phyloP scores from a whole-genome alignment of 2,329 filamentous ascomycete genomes.

The Fusarium transvaalense region DNA sequence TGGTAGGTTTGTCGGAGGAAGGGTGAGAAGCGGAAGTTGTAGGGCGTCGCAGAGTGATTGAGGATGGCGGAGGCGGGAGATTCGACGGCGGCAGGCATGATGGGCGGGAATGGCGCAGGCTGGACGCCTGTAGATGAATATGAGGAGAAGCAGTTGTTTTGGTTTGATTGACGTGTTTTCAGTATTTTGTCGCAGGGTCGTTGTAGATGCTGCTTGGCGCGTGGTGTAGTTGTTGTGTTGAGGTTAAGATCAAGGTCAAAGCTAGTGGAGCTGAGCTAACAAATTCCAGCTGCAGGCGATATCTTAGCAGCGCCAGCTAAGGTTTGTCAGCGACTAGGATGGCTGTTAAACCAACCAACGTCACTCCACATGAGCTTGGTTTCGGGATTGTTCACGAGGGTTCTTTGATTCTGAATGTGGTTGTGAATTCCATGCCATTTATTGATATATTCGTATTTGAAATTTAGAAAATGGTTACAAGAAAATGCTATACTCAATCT shows the following conservation, averaged over 20 bases:
- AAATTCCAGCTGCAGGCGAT: slow-evolving; percentile 37
- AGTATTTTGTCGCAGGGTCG: neutral
- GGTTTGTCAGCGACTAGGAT: slow-evolving; percentile 40
- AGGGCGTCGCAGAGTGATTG: slow-evolving; percentile 66
- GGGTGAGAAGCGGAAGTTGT: slow-evolving; percentile 85
- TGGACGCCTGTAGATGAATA: slow-evolving; percentile 9
- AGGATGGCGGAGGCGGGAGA: slow-evolving; percentile 63
- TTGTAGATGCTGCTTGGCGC: neutral
- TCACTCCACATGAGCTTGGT: slow-evolving; percentile 25
- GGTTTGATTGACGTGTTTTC: neutral
- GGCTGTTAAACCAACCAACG: slow-evolving; percentile 10
- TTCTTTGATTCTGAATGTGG: neutral
- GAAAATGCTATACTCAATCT: neutral
- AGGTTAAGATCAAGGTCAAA: slow-evolving; percentile 16
- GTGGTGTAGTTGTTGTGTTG: slow-evolving; percentile 11
- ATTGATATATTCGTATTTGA: neutral
- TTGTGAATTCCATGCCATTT: neutral
- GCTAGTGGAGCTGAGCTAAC: slow-evolving; percentile 18
- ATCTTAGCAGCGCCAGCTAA: slow-evolving; percentile 10
- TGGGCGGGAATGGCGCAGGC: slow-evolving; percentile 27
- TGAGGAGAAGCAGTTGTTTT: neutral
- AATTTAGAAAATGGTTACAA: neutral
- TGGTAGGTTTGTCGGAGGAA: slow-evolving; percentile 87
- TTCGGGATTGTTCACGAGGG: neutral
- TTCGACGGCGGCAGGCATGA: slow-evolving; percentile 51